Base-by-base conservation (phyloP, 768 basidiomycete species). In the Hericium erinaceus region DNA sequence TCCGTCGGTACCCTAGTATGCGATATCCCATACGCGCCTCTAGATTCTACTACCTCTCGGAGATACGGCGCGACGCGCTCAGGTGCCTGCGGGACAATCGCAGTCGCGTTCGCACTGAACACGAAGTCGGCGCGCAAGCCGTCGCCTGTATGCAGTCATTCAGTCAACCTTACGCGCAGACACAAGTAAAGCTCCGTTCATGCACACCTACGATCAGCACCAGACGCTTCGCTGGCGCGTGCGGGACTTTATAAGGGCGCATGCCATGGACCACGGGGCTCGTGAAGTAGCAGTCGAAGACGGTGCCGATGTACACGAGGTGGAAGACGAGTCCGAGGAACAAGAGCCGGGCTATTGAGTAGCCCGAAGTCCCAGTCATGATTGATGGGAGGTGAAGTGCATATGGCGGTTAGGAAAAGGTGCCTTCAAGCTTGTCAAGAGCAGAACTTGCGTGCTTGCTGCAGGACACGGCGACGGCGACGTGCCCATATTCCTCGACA, bases 1-100 rank as follows among this genome's bases (percentile, higher is more conserved):
- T 94, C 92, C 5, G 92, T 94, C 20, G 92, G 92, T 3, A 93
- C 91, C 28, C 82, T 78, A 1, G 91, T 93, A 68, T 93, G 91
- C 5, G 87, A 90, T 20, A 94, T 77, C 6, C 92, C 92, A 69
- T 85, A 92, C 5, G 85, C 86, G 15, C 92, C 91, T 55, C 85
- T 74, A 6, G 70, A 71, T 60, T 85, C 79, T 9, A 77, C 76
- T 54, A 92, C 83, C 12, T 81, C 80, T 52, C 87, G 80, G 22
- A 94, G 67, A 69, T 89, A 75, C 0, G 91, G 92, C 3, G 92
- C 92, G 16, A 85, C 81, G 38, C 85, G 69, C 51, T 79, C 75
- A 2, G 82, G 81, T 9, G 79, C 73, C 24, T 71, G 70, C 18
- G 77, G 74, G 54, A 84, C 75, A 8, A 74, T 68, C 15, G 76